Percentiles rank a stretch among this genome's conserved stretches.
Evolutionary conservation across 2,329 filamentous ascomycete genomes (phyloP).

Genomic region (Hypoxylon sp.): DNA sequence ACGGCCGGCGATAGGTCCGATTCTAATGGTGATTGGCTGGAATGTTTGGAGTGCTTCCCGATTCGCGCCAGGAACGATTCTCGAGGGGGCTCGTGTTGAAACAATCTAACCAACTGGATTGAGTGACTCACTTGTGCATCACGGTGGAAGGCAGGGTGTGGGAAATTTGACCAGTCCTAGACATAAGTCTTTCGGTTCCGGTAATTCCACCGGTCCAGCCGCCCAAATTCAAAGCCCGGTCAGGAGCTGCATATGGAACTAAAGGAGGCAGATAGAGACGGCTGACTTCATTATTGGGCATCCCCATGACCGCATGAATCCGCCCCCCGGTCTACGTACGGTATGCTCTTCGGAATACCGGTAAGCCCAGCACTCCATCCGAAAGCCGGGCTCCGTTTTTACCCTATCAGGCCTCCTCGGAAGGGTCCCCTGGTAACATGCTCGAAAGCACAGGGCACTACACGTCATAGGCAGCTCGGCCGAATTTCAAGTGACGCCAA

Average conservation of each 20-base stretch:
- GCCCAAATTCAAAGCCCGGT: slow-evolving; percentile 11
- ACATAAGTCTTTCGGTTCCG: slow-evolving; percentile 13
- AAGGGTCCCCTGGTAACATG: slow-evolving; percentile 10
- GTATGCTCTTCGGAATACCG: slow-evolving; percentile 20
- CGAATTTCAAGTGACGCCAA: slow-evolving; percentile 30
- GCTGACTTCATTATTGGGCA: slow-evolving; percentile 21
- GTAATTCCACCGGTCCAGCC: slow-evolving; percentile 2
- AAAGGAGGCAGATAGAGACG: slow-evolving; percentile 15
- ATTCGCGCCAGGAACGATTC: slow-evolving; percentile 27
- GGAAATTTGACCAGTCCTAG: slow-evolving; percentile 18
- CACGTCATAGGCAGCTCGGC: slow-evolving; percentile 33
- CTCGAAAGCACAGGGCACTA: slow-evolving; percentile 1
- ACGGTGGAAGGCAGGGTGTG: slow-evolving; percentile 17
- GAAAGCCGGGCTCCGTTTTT: slow-evolving; percentile 14
- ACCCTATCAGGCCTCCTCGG: slow-evolving; percentile 10
- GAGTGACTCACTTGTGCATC: slow-evolving; percentile 31
- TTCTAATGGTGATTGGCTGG: slow-evolving; percentile 31
- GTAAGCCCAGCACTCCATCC: slow-evolving; percentile 14
- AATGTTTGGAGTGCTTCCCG: slow-evolving; percentile 29
- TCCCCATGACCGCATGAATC: slow-evolving; percentile 15
- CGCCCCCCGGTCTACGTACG: slow-evolving; percentile 18
- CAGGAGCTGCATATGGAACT: slow-evolving; percentile 21
- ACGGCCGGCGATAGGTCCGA: slow-evolving; percentile 20
- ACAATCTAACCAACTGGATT: slow-evolving; percentile 32
- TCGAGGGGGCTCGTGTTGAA: slow-evolving; percentile 27